A percentile compares a stretch with the other conserved stretches of the same genome.
Evolutionary conservation across 2,329 filamentous ascomycete species (phyloP).

Genomic region (Rhinocladiella mackenziei): DNA sequence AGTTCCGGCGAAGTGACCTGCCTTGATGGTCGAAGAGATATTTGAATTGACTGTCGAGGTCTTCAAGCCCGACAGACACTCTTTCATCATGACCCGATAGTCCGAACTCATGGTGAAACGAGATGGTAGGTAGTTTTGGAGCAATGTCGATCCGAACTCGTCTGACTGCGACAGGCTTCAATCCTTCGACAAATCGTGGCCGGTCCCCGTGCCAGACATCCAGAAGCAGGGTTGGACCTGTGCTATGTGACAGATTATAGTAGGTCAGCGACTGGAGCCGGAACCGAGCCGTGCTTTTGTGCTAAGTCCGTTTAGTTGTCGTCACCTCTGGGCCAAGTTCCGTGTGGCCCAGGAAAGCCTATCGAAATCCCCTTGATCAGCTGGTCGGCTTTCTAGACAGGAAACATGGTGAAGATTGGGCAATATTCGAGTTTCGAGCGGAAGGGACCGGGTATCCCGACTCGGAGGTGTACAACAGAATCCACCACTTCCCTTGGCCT

Average conservation of each 20-base stretch:
- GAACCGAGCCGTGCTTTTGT: background rate
- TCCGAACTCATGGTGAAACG: too few relatives aligned
- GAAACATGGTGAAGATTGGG: slow-evolving; percentile 80
- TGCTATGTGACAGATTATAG: slow-evolving; percentile 88
- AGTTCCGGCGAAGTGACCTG: too few relatives aligned
- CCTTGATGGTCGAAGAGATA: too few relatives aligned
- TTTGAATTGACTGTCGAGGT: too few relatives aligned
- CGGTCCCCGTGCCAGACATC: slow-evolving; percentile 75
- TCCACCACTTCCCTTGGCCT: slow-evolving; percentile 91
- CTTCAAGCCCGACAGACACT: too few relatives aligned
- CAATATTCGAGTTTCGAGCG: slow-evolving; percentile 96
- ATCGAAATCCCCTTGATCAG: slow-evolving; percentile 85
- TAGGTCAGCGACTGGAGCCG: slow-evolving; percentile 26
- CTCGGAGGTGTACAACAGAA: slow-evolving; percentile 74
- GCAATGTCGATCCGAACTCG: background rate
- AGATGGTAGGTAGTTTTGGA: too few relatives aligned
- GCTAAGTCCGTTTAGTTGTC: slow-evolving; percentile 45
- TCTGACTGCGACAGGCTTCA: slow-evolving; percentile 51
- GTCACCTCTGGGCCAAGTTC: slow-evolving; percentile 82
- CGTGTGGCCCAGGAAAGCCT: slow-evolving; percentile 85
- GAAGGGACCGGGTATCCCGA: slow-evolving; percentile 96
- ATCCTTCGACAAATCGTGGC: slow-evolving; percentile 88
- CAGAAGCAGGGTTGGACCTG: slow-evolving; percentile 84
- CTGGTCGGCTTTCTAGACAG: slow-evolving; percentile 83
- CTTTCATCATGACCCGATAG: too few relatives aligned